A percentile compares a stretch with the other conserved stretches of the same genome.
These are phyloP conservation scores for Isatis lusitanica DNA, from an alignment of 441 rosid genomes.

Conservation along the genomic window DNA sequence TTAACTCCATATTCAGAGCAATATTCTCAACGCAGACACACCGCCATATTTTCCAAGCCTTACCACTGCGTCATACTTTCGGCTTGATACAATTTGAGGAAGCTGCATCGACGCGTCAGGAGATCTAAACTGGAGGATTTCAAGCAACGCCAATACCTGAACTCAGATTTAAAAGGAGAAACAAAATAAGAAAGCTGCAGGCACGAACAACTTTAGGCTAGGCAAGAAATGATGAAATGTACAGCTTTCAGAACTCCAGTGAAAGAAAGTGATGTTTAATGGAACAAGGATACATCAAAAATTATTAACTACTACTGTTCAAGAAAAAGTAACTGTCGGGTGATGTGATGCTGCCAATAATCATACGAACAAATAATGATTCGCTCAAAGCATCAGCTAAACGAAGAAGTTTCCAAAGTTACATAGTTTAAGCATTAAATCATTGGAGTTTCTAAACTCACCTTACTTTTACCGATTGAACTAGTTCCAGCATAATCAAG, in stretches of 20 bases:
- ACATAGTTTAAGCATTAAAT: conserved; percentile 40
- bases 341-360: conserved; percentile 13
- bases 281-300: background rate
- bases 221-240: conserved; percentile 4
- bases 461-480: conserved; percentile 80
- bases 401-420: conserved; percentile 19
- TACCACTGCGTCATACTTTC: conserved; percentile 78
- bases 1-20: conserved; percentile 22
- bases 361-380: background rate
- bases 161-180: conserved; percentile 24
- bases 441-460: conserved; percentile 33
- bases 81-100: conserved; percentile 65
- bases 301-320: background rate
- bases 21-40: conserved; percentile 11
- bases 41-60: conserved; percentile 26
- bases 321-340: background rate
- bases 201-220: conserved; percentile 12
- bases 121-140: conserved; percentile 80
- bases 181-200: conserved; percentile 22
- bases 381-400: conserved; percentile 5
- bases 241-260: background rate
- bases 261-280: background rate
- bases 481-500: conserved; percentile 56
- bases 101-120: conserved; percentile 81
- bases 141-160: conserved; percentile 89